Evolutionary conservation across 2,329 filamentous ascomycete genomes (phyloP), one percentile per base, ranked within the genome.

Genomic region (Colletotrichum caudatum): DNA sequence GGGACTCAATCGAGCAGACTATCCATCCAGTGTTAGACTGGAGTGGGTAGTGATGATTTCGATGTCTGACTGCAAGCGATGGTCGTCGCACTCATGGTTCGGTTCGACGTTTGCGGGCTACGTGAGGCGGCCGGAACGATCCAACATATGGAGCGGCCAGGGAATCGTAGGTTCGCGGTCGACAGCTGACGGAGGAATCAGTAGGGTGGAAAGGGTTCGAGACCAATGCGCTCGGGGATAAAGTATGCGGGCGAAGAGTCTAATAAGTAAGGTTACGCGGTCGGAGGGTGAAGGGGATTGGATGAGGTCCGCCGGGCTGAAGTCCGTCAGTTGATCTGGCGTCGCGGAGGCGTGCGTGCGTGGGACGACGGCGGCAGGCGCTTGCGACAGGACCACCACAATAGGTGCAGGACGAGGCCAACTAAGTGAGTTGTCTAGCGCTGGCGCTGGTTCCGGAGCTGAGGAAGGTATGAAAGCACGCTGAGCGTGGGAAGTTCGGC

Each of bases 51-150:
- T 46, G 48, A 12, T 46, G 41, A 12, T 46, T 20, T 69, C 69
- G 59, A 23, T 39, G 46, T 62, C 59, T 39, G 29, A 20, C 29
- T 71, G 69, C 59, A 69, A 33, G 29, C 48, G 37, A 33, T 46
- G 60, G 53, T 64, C 54, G 65, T 46, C 54, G 53, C 66, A 18
- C 58, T 69, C 69, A 71, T 71, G 65, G 26, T 71, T 71, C 54
- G 29, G 33, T 48, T 71, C 54, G 59, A 56, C 59, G 48, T 37
- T 60, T 26, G 20, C 9, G 16, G 41, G 53, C 54, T 54, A 71
- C 51, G 65, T 29, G 20, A 62, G 51, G 44, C n/a, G 26, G 59
- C 46, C 59, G 39, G 46, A 51, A 11, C n/a, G 33, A 48, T 64
- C 53, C 39, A 54, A 54, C 69, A 69, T 69, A 53, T 20, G 56